Base-by-base conservation (phyloP, 2,329 filamentous ascomycete species). In the Colletotrichum truncatum region DNA sequence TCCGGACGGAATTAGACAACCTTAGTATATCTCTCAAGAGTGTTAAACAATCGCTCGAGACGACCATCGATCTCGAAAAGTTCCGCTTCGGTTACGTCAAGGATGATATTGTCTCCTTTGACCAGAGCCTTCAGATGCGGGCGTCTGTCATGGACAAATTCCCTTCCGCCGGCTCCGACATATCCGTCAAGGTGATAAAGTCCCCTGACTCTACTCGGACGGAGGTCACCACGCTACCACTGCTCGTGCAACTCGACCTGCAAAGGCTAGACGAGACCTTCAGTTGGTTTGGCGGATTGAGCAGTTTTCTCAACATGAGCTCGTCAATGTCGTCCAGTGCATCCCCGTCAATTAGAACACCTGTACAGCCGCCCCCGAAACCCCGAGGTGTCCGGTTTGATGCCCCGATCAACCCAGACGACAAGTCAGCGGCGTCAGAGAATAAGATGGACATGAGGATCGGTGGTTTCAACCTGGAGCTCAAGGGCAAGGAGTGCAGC, bases 241-340 rank as follows among this genome's bases (percentile, higher is more conserved):
- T 98, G 2, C 87, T 90, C 64, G 76, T 97, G 9, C 87, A 89
- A 61, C 78, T 98, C 39, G 93, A 98, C 73, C 80, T 98, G 14
- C 90, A 91, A 68, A 87, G 88, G 59, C 80, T 98, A 21, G 96
- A 98, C 70, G 94, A 97, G 71, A 93, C 93, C 0, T 89, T 98
- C 65, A 88, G 89, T 60, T 93, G 93, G 84, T 94, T 98, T 77
- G 96, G 96, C 34, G 96, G 96, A 0, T 82, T 99, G 43, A 97
- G 94, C 75, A 93, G 94, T 69, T 91, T 99, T 55, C 81, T 99
- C 43, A 97, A 96, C 71, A 87, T 98, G 75, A 93, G 94, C 67
- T 92, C 87, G 64, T 97, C 95, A 0, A 91, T 97, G 68, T 88
- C 91, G 10, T 94, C 92, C 1, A 91, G 87, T 65, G 85, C 88